Evolutionary conservation across 2,329 filamentous ascomycete species (phyloP), one percentile per base, ranked within the genome.

Genomic region (Hymenotorrendiella dingleyae): DNA sequence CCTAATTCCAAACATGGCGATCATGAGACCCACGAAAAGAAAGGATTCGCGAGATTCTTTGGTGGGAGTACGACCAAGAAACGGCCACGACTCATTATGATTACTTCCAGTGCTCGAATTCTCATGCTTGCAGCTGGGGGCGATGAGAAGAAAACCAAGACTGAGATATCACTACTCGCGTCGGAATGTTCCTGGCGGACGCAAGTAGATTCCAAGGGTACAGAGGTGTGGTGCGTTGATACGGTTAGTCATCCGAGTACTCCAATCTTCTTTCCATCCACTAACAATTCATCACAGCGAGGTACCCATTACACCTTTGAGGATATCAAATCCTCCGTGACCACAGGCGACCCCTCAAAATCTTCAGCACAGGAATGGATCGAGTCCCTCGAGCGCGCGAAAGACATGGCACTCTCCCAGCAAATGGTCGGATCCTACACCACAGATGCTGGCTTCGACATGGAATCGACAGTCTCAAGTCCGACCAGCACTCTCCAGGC

Each of bases 291-390:
- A 54, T 45, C 50, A 50, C 36, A 63, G 91, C 80, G 80, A 52
- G 90, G 94, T 45, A 85, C 90, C 59, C 90, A 94, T 56, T 93
- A 86, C 62, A 85, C 85, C 11, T 98, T 98, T 58, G 93, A 98
- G 67, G 90, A 97, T 58, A 74, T 81, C n/a, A 95, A 94, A 62
- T 75, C 81, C 14, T 79, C 81, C 45, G 56, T 61, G 54, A 72
- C 72, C 36, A 76, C 70, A 49, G 72, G 74, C 17, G 82, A 80
- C 50, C 74, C 74, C 30, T 77, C 76, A 32, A 80, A 81, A 48
- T 74, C 80, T 45, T 82, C 82, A 4, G 85, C 86, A 4, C 82
- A 93, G 53, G 91, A 97, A 62, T 98, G 93, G 93, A 75, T 97
- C 36, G 90, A 95, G 56, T 82, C 81, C 29, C 72, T 98, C 30